Conservation (phyloP, 257 asterid genomes). For the Misopates orontium region DNA sequence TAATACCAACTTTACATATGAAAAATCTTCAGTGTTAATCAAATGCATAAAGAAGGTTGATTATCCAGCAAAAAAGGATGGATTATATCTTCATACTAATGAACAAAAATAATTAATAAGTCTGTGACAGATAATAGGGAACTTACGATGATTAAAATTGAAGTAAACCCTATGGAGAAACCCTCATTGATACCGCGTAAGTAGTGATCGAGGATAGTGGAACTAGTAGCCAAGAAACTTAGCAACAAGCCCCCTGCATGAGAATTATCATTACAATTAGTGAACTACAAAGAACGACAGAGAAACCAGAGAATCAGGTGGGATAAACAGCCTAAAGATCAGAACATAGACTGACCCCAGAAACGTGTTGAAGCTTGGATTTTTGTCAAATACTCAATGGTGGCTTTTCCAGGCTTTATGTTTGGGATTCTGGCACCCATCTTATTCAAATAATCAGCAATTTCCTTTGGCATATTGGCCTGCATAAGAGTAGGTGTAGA, state of each 20-base stretch:
- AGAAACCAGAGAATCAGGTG: conserved; percentile 8
- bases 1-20: not conserved
- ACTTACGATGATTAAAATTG: conserved; percentile 92
- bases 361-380: conserved; percentile 96
- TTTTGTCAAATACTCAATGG: conserved; percentile 88
- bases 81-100: no score
- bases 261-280: conserved; percentile 14
- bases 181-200: conserved; percentile 81
- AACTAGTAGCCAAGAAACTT: conserved; percentile 82
- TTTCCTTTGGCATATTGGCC: conserved; percentile 99
- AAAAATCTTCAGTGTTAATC: no score
- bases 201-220: conserved; percentile 81
- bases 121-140: not conserved
- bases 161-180: conserved; percentile 90
- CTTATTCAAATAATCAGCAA: conserved; percentile 92
- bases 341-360: conserved; percentile 94
- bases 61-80: no score
- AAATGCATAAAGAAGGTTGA: no score
- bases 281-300: conserved; percentile 2
- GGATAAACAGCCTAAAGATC: no score
- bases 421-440: conserved; percentile 94
- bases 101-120: no score
- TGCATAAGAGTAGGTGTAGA: conserved; percentile 21
- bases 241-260: conserved; percentile 87
- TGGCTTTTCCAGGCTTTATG: conserved; percentile 94